These are phyloP conservation scores for Cicer bijugum DNA, from an alignment of 306 rosid genomes.

Conservation along the genomic window DNA sequence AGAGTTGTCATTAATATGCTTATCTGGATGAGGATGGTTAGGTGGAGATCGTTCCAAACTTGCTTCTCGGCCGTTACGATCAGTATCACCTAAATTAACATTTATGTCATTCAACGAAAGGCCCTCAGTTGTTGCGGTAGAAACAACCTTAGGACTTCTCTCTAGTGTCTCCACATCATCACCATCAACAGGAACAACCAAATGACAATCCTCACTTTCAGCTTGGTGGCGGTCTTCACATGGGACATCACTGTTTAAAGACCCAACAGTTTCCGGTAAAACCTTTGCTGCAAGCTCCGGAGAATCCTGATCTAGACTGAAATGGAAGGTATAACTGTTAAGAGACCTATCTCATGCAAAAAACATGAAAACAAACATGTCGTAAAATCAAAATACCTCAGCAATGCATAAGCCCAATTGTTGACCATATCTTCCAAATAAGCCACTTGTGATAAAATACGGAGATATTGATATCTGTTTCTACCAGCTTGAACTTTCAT, in stretches of 20 bases:
- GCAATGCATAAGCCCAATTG: slow-evolving; percentile 83
- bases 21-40: slow-evolving; percentile 47
- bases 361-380: neutral
- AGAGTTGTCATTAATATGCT: slow-evolving; percentile 38
- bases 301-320: slow-evolving; percentile 80
- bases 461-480: slow-evolving; percentile 77
- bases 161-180: slow-evolving; percentile 52
- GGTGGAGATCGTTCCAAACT: slow-evolving; percentile 48
- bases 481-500: slow-evolving; percentile 73
- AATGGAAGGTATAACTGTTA: slow-evolving; percentile 53
- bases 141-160: slow-evolving; percentile 50
- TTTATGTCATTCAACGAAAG: slow-evolving; percentile 50
- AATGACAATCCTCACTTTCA: slow-evolving; percentile 51
- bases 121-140: slow-evolving; percentile 48
- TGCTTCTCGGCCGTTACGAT: slow-evolving; percentile 46
- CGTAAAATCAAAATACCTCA: slow-evolving; percentile 60
- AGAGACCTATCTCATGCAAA: slow-evolving; percentile 35
- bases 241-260: slow-evolving; percentile 37
- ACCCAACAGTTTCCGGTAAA: slow-evolving; percentile 31
- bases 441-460: slow-evolving; percentile 92
- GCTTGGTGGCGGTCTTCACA: slow-evolving; percentile 49
- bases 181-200: slow-evolving; percentile 47
- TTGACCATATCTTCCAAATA: slow-evolving; percentile 89
- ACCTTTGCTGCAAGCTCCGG: slow-evolving; percentile 47
- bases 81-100: slow-evolving; percentile 47